Conservation (phyloP, 495 filamentous ascomycete species). For the Chaetomidium leptoderma region DNA sequence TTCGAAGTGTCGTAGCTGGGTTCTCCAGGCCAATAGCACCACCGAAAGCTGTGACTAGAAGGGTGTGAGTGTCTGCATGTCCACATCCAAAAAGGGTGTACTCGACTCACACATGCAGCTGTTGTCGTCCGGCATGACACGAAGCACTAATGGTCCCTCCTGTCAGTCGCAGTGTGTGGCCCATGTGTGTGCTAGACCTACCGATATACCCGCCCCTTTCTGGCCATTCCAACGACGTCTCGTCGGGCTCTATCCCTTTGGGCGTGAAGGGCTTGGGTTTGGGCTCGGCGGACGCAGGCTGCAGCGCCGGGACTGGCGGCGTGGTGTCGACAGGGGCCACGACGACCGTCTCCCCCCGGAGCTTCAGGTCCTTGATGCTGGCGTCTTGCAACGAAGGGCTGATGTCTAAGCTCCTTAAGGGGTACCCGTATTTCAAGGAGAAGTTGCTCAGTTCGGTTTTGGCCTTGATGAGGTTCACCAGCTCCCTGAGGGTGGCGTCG, state of each 20-base stretch:
- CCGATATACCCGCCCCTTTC: constrained; percentile 31
- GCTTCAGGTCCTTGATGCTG: constrained; percentile 51
- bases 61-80: background rate
- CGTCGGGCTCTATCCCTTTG: constrained; percentile 34
- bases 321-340: constrained; percentile 43
- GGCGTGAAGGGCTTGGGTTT: constrained; percentile 26
- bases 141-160: constrained; percentile 51
- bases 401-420: constrained; percentile 64
- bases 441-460: constrained; percentile 47
- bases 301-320: background rate
- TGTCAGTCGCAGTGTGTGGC: background rate
- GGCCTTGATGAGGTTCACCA: constrained; percentile 44
- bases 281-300: constrained; percentile 5
- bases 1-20: constrained; percentile 57
- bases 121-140: constrained; percentile 97
- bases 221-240: constrained; percentile 34
- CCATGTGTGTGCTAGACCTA: constrained; percentile 1
- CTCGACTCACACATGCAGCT: constrained; percentile 65
- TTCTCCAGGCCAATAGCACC: constrained; percentile 56
- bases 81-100: background rate
- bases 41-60: constrained; percentile 69
- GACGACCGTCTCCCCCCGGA: constrained; percentile 82
- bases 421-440: constrained; percentile 85
- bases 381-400: constrained; percentile 31
- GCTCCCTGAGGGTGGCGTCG: constrained; percentile 52